Base-by-base conservation (phyloP, 805 yeast genomes). In the Metschnikowia dekortorum region DNA sequence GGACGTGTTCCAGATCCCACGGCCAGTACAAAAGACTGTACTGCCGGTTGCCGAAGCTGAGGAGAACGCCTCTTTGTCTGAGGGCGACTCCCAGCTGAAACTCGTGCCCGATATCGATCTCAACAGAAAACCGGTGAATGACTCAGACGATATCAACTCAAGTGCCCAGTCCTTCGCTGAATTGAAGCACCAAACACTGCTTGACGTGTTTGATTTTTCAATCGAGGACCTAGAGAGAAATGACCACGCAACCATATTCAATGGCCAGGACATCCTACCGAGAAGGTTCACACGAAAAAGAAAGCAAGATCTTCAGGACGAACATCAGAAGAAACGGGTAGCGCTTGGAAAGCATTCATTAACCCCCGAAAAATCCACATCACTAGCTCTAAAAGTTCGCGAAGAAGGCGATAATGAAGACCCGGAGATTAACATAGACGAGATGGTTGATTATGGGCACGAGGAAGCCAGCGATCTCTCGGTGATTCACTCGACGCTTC, bases 121-220 rank as follows among this genome's bases (percentile, higher is more conserved):
- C 31, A 42, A 42, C 14, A 38, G 34, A 9, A 22, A 33, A 10
- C 45, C 45, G 1, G 45, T 33, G 22, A 28, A 33, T 5, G 38
- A 33, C 22, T 42, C 45, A n/a, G 45, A 42, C 26, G 45, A 39
- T 13, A 32, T 35, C 16, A 44, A 35, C 28, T 44, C 47, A 14
- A 35, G 39, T 16, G 32, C 32, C 26, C 37, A 30, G 10, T 35
- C 47, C 6, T 8, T 44, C 6, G 37, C 45, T 8, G 45, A 42
- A 13, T 16, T 22, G 6, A 42, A 33, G 11, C 35, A 26, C 4
- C 43, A 38, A 4, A 45, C 44, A 6, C 43, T 38, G 44, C n/a
- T 30, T n/a, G 56, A 57, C 28, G 51, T 46, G 4, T 52, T 55
- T 18, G 61, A 57, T 31, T 52, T 57, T 28, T 55, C 59, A 10